A percentile compares a stretch with the other conserved stretches of the same genome.
Conservation (phyloP, 2,329 filamentous ascomycete genomes). For the Bimuria novae-zelandiae region DNA sequence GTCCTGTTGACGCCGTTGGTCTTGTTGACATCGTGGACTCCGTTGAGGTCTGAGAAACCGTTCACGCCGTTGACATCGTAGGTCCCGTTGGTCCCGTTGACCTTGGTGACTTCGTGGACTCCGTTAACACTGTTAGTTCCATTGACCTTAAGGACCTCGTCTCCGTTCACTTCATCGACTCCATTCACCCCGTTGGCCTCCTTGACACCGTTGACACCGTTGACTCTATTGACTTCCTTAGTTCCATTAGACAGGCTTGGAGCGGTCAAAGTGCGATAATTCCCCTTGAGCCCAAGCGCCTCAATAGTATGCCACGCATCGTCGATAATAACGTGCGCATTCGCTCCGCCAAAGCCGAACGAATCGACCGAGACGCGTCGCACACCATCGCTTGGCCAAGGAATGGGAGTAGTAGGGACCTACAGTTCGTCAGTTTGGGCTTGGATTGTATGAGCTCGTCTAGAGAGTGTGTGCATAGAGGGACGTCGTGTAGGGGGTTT, state of each 20-base stretch:
- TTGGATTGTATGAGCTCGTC: neutral
- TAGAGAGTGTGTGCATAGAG: too few species aligned
- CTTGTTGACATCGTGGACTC: too few species aligned
- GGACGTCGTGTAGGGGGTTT: neutral
- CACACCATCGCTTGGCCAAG: conserved; percentile 19
- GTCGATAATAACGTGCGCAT: conserved; percentile 22
- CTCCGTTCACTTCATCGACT: neutral
- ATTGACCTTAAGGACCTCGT: too few species aligned
- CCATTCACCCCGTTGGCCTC: neutral
- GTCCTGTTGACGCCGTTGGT: neutral
- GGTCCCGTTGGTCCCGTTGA: neutral
- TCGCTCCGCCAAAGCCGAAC: conserved; percentile 34
- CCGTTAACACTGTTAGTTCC: neutral
- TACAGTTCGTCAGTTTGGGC: neutral
- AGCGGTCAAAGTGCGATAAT: neutral
- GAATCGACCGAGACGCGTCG: conserved; percentile 29
- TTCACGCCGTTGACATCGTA: neutral
- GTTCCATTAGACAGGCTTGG: neutral
- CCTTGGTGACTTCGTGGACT: neutral
- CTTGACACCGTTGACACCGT: neutral
- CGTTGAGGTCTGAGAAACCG: too few species aligned
- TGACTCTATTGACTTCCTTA: neutral
- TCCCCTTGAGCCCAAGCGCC: neutral
- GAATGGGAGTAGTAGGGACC: conserved; percentile 12
- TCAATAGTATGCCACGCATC: conserved; percentile 18